Evolutionary conservation across 2,329 filamentous ascomycete genomes (phyloP).

Genomic region (Gyromitra esculenta): DNA sequence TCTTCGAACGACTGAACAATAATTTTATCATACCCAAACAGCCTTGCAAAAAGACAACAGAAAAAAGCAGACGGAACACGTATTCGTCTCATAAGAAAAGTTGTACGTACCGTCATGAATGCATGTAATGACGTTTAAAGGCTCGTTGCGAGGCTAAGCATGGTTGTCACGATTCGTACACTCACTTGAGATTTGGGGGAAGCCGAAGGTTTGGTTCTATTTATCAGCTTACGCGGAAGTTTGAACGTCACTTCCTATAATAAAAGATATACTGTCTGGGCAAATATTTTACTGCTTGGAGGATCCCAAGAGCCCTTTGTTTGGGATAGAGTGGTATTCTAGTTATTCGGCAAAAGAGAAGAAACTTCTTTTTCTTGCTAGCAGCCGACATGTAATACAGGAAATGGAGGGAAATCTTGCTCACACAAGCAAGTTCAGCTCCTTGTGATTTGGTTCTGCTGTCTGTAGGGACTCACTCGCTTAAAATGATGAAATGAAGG

Average conservation of each 20-base stretch:
- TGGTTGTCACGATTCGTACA: no score
- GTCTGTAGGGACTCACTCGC: neutral
- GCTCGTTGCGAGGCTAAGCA: no score
- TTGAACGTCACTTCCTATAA: neutral
- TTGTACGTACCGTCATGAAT: no score
- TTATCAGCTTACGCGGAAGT: neutral
- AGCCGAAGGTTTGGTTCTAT: neutral
- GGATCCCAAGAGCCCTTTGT: neutral
- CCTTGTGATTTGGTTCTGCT: neutral
- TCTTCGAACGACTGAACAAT: constrained; percentile 1
- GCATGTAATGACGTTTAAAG: no score
- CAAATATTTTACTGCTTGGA: neutral
- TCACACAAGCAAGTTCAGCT: neutral
- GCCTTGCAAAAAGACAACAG: no score
- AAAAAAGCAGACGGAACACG: no score
- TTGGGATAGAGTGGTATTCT: neutral
- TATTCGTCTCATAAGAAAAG: no score
- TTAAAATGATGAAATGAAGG: constrained; percentile 24
- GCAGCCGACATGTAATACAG: neutral
- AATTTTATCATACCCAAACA: no score
- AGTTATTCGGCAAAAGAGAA: neutral
- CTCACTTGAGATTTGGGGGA: neutral
- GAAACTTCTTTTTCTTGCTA: constrained; percentile 4
- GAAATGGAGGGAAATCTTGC: constrained; percentile 5
- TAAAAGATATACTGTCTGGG: neutral